Evolutionary conservation across 2,329 filamentous ascomycete species (phyloP).

Genomic region (Cryphonectria parasitica): DNA sequence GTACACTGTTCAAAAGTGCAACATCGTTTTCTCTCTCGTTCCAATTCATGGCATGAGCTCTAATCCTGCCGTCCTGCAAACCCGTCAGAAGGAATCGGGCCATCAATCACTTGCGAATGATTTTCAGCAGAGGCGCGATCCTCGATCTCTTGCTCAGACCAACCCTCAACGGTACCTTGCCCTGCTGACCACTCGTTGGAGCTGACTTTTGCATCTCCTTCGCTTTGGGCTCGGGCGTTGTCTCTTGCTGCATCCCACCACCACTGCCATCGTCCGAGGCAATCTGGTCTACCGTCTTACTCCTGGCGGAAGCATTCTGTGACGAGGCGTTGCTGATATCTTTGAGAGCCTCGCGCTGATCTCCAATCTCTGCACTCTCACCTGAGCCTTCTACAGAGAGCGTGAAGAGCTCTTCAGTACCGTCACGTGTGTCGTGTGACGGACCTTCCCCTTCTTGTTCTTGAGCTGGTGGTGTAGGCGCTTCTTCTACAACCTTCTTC

Average conservation of each 20-base stretch:
- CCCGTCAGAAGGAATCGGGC: background rate
- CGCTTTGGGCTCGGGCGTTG: constrained; percentile 23
- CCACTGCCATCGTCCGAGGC: background rate
- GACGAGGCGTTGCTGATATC: constrained; percentile 24
- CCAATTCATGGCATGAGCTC: background rate
- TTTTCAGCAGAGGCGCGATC: constrained; percentile 57
- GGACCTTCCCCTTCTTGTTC: background rate
- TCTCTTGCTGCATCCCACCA: constrained; percentile 22
- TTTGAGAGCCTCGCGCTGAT: constrained; percentile 17
- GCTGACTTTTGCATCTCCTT: constrained; percentile 25
- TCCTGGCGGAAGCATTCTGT: background rate
- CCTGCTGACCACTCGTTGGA: constrained; percentile 29
- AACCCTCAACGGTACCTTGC: constrained; percentile 52
- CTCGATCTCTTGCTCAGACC: constrained; percentile 55
- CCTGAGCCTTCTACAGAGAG: background rate
- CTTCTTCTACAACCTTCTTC: constrained; percentile 19
- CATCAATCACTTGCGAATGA: constrained; percentile 44
- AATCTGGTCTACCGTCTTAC: background rate
- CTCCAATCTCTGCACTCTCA: background rate
- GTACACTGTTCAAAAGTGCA: background rate
- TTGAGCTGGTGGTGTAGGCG: background rate
- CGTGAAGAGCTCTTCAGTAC: background rate
- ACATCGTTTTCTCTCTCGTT: background rate
- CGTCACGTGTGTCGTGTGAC: background rate
- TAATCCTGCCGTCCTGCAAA: background rate